Evolutionary conservation across 257 asterid genomes (phyloP).

Genomic region (Solanum etuberosum): DNA sequence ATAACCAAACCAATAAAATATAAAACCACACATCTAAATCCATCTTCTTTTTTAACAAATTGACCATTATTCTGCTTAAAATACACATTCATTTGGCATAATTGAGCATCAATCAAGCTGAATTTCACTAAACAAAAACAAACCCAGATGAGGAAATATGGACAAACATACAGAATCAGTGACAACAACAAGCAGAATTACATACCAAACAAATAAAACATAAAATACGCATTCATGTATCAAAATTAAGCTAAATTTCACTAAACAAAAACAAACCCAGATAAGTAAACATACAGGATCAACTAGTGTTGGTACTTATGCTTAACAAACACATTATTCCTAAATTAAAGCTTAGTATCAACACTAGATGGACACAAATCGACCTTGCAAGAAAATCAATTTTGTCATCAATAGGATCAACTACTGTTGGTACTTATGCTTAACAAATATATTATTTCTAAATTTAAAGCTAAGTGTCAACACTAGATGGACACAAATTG

Average conservation of each 20-base stretch:
- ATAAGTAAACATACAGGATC: conserved; percentile 1
- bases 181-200: not conserved
- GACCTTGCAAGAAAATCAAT: too few relatives aligned
- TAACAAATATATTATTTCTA: too few relatives aligned
- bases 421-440: too few relatives aligned
- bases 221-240: not conserved
- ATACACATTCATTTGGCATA: not conserved
- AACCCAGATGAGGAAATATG: not conserved
- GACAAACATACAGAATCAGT: not conserved
- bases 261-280: not conserved
- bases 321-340: too few relatives aligned
- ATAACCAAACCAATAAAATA: not conserved
- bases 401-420: too few relatives aligned
- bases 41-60: not conserved
- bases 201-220: not conserved
- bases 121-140: not conserved
- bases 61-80: not conserved
- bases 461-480: too few relatives aligned
- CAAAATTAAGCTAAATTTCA: not conserved
- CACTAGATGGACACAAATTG: too few relatives aligned
- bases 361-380: too few relatives aligned
- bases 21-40: not conserved
- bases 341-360: too few relatives aligned
- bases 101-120: not conserved
- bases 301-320: too few relatives aligned